phyloP scores from a whole-genome alignment of 768 basidiomycete genomes.

The Russula abietina region DNA sequence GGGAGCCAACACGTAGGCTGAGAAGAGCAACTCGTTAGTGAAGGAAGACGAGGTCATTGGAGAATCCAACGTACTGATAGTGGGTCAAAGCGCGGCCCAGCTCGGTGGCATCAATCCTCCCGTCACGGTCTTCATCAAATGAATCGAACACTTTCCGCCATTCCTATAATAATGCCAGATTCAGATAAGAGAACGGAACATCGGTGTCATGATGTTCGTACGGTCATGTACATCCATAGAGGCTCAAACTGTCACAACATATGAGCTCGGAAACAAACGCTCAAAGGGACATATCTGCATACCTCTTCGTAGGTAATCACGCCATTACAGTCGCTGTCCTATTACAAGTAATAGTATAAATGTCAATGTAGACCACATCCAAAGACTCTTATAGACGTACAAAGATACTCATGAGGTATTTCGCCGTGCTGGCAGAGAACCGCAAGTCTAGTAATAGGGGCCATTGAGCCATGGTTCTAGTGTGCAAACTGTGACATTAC shows the following conservation, averaged over 20 bases:
- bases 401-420: slow-evolving; percentile 5
- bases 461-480: not conserved
- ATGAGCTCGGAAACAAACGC: no score
- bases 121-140: no score
- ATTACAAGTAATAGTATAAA: not conserved
- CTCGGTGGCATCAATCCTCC: slow-evolving; percentile 5
- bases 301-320: no score
- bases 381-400: not conserved
- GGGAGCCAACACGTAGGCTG: no score
- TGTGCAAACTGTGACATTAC: not conserved
- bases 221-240: slow-evolving; percentile 7
- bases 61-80: slow-evolving; percentile 1
- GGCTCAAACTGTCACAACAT: not conserved
- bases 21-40: not conserved
- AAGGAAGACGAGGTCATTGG: not conserved
- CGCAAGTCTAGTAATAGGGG: not conserved
- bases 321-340: slow-evolving; percentile 10
- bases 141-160: slow-evolving; percentile 10
- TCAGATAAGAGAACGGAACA: not conserved
- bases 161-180: slow-evolving; percentile 1
- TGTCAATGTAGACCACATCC: not conserved
- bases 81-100: slow-evolving; percentile 4
- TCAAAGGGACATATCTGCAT: no score
- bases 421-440: slow-evolving; percentile 1
- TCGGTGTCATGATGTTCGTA: not conserved